Base-by-base conservation (phyloP, 352 stramenopile species). In the Pythium grandisporangium region DNA sequence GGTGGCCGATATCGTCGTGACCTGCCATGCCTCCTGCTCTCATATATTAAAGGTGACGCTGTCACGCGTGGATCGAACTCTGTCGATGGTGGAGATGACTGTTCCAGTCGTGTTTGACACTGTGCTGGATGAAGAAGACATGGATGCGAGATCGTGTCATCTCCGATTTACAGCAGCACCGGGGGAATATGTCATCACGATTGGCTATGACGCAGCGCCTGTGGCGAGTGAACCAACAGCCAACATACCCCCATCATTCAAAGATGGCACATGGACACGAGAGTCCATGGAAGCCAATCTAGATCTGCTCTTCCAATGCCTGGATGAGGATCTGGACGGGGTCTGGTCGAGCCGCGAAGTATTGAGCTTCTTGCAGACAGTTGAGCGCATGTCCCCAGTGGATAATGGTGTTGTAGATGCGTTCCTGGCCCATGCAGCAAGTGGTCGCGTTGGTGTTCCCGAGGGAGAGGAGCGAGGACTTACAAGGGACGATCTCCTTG, bases 311-410 rank as follows among this genome's bases (percentile, higher is more conserved):
- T 78, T 82, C 19, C 43, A 64, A 12, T 68, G 58, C 33, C 48
- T 84, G 16, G 71, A 84, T 17, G 41, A 50, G 8, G 52, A 77
- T 24, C 60, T 66, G 51, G 48, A 78, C 24, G 60, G 58, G 10
- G 21, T 36, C 14, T 30, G 79, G 34, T 55, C 53, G 1, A 26
- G 32, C 0, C 25, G 24, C 1, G 56, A 81, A 24, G 44, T 79
- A 5, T 8, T 21, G 2, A 25, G 37, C 6, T 70, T 80, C 40
- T 26, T 71, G 13, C 40, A 56, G 7, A 16, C 38, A 1, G 41
- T 58, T 14, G 57, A 77, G 30, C 44, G 25, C 7, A 5, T 42
- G 6, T 13, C 33, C 2, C 2, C 11, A 2, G 12, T 5, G 4
- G 20, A 35, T 14, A 12, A 16, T 2, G 16, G 12, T 17, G 5